phyloP scores from a whole-genome alignment of 2,329 filamentous ascomycete genomes.

The Monosporascus sp. region DNA sequence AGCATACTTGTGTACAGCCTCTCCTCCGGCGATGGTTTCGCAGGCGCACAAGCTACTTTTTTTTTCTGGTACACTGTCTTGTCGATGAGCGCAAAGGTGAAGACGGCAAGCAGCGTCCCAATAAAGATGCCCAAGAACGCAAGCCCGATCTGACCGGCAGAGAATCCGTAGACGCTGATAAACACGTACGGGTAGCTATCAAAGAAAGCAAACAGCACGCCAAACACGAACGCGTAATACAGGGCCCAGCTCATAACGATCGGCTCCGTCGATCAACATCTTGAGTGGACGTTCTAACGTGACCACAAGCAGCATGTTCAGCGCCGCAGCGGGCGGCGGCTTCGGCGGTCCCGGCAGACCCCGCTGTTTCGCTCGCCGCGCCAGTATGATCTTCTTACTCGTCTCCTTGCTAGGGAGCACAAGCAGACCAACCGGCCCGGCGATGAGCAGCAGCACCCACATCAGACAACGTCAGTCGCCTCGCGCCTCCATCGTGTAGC shows the following conservation, averaged over 20 bases:
- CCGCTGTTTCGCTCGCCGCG: constrained; percentile 30
- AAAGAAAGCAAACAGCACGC: constrained; percentile 47
- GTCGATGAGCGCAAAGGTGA: constrained; percentile 37
- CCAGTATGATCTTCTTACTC: constrained; percentile 45
- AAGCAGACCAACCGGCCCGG: constrained; percentile 27
- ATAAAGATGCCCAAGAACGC: constrained; percentile 40
- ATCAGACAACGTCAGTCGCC: constrained; percentile 49
- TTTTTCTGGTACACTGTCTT: constrained; percentile 34
- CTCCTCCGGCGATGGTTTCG: constrained; percentile 45
- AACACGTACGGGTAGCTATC: constrained; percentile 45
- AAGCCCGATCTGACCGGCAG: constrained; percentile 32
- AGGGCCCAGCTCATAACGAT: constrained; percentile 53
- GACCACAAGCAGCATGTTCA: constrained; percentile 32
- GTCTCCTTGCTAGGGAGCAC: constrained; percentile 45
- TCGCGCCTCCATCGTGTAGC: constrained; percentile 35
- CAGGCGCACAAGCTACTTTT: constrained; percentile 22
- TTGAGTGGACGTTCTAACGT: constrained; percentile 44
- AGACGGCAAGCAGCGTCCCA: constrained; percentile 37
- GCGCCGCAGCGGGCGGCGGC: constrained; percentile 16
- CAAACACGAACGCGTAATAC: constrained; percentile 45
- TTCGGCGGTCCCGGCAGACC: constrained; percentile 20
- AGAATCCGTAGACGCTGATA: constrained; percentile 36
- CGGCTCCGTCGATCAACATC: constrained; percentile 56
- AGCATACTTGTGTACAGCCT: constrained; percentile 54
- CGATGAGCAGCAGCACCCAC: constrained; percentile 43